A percentile compares a stretch with the other conserved stretches of the same genome.
These are phyloP conservation scores for Eutypella sp. DNA, from an alignment of 2,329 filamentous ascomycete genomes.

Conservation along the genomic window DNA sequence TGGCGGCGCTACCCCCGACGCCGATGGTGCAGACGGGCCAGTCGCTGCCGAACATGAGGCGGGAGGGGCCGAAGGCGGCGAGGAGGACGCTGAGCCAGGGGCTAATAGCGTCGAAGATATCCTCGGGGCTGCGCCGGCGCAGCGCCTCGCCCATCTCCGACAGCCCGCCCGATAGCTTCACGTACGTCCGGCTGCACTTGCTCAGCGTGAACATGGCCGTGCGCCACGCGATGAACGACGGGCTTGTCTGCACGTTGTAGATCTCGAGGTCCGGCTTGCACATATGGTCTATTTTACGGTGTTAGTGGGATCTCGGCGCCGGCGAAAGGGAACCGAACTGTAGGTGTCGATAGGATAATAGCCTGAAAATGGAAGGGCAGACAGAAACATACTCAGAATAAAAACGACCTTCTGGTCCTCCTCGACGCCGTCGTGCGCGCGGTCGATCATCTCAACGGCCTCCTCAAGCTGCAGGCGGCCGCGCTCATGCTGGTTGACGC, in stretches of 20 bases:
- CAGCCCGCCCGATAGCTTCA: conserved; percentile 88
- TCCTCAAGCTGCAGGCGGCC: conserved; percentile 72
- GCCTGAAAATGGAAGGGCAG: not conserved
- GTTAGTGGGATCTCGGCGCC: conserved; percentile 5
- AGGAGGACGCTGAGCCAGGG: conserved; percentile 72
- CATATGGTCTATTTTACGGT: conserved; percentile 64
- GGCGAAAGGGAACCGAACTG: not conserved
- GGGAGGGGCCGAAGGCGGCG: conserved; percentile 62
- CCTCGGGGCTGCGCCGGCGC: conserved; percentile 41
- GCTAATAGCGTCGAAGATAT: conserved; percentile 58
- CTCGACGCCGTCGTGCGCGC: conserved; percentile 56
- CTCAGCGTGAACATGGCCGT: conserved; percentile 63
- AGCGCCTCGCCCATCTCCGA: conserved; percentile 65
- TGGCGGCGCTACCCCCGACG: conserved; percentile 35
- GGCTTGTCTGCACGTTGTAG: conserved; percentile 48
- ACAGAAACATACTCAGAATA: conserved; percentile 59
- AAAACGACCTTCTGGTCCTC: conserved; percentile 59
- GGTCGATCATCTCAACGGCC: conserved; percentile 63
- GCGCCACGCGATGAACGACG: conserved; percentile 64
- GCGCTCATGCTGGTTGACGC: conserved; percentile 73
- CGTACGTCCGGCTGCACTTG: conserved; percentile 62
- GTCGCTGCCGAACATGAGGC: conserved; percentile 87
- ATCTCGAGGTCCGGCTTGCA: conserved; percentile 78
- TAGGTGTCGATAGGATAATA: not conserved
- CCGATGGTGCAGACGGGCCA: conserved; percentile 87